A percentile compares a stretch with the other conserved stretches of the same genome.
Conservation (phyloP, 2,329 filamentous ascomycete species). For the Nemania sp. region DNA sequence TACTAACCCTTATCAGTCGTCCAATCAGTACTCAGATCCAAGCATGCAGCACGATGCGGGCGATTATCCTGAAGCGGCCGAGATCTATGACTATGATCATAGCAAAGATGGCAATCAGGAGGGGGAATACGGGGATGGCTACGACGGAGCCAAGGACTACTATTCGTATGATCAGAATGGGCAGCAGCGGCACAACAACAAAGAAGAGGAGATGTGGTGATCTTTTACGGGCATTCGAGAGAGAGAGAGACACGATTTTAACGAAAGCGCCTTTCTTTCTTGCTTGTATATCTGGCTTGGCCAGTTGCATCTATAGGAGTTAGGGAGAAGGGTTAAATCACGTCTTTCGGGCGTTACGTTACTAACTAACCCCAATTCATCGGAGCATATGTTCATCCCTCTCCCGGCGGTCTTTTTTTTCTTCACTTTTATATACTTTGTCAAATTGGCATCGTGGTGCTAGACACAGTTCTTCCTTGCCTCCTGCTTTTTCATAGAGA, state of each 20-base stretch:
- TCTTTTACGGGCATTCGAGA: slow-evolving; percentile 21
- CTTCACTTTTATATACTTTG: slow-evolving; percentile 5
- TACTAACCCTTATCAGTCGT: slow-evolving; percentile 42
- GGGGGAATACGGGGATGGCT: slow-evolving; percentile 41
- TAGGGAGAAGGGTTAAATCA: slow-evolving; percentile 22
- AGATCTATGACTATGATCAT: slow-evolving; percentile 59
- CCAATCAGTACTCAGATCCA: slow-evolving; percentile 53
- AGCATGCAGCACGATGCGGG: slow-evolving; percentile 48
- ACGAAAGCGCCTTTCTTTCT: slow-evolving; percentile 28
- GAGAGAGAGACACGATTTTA: slow-evolving; percentile 22
- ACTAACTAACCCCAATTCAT: slow-evolving; percentile 9
- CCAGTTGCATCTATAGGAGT: slow-evolving; percentile 34
- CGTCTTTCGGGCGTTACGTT: slow-evolving; percentile 13
- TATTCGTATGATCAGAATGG: slow-evolving; percentile 39
- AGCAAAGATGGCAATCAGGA: slow-evolving; percentile 49
- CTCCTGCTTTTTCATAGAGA: slow-evolving; percentile 13
- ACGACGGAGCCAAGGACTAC: slow-evolving; percentile 39
- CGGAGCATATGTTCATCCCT: slow-evolving; percentile 21
- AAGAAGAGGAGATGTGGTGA: slow-evolving; percentile 52
- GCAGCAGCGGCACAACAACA: slow-evolving; percentile 37
- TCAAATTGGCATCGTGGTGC: slow-evolving; percentile 15
- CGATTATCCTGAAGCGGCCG: slow-evolving; percentile 57
- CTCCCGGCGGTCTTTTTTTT: slow-evolving; percentile 3
- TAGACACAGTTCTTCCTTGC: slow-evolving; percentile 2
- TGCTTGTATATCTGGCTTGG: slow-evolving; percentile 27